Evolutionary conservation across 2,329 filamentous ascomycete species (phyloP).

Genomic region (Beauveria sp.): DNA sequence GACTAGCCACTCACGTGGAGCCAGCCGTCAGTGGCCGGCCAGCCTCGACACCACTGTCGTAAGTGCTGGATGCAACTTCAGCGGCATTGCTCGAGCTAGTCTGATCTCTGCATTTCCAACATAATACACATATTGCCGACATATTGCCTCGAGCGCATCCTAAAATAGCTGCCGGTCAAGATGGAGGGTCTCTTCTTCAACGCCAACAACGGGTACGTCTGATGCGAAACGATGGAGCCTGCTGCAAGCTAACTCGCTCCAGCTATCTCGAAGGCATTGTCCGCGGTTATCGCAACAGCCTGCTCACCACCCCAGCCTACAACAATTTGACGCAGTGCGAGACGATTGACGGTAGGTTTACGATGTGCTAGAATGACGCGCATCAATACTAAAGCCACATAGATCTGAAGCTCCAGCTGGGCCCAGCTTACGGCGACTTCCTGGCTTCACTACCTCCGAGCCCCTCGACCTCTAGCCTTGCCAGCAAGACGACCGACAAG

Average conservation of each 20-base stretch:
- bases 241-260: slow-evolving; percentile 21
- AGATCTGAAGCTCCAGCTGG: slow-evolving; percentile 98
- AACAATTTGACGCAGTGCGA: slow-evolving; percentile 96
- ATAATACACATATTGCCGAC: background rate
- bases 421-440: slow-evolving; percentile 94
- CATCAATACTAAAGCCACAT: slow-evolving; percentile 2
- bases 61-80: slow-evolving; percentile 3
- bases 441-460: slow-evolving; percentile 90
- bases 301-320: slow-evolving; percentile 87
- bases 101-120: slow-evolving; percentile 11
- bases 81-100: slow-evolving; percentile 1
- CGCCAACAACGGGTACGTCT: slow-evolving; percentile 75
- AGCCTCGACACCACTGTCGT: slow-evolving; percentile 2
- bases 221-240: background rate
- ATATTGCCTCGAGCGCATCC: background rate
- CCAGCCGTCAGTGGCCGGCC: slow-evolving; percentile 3
- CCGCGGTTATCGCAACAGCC: slow-evolving; percentile 89
- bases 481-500: slow-evolving; percentile 94
- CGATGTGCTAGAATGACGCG: background rate
- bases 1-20: slow-evolving; percentile 6
- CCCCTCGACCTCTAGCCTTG: slow-evolving; percentile 90
- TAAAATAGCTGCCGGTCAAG: slow-evolving; percentile 18
- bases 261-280: slow-evolving; percentile 98
- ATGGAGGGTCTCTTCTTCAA: slow-evolving; percentile 97
- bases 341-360: slow-evolving; percentile 75